A percentile compares a stretch with the other conserved stretches of the same genome.
Conservation (phyloP, 139 green algal species). For the Chlamydomonas asymmetrica region DNA sequence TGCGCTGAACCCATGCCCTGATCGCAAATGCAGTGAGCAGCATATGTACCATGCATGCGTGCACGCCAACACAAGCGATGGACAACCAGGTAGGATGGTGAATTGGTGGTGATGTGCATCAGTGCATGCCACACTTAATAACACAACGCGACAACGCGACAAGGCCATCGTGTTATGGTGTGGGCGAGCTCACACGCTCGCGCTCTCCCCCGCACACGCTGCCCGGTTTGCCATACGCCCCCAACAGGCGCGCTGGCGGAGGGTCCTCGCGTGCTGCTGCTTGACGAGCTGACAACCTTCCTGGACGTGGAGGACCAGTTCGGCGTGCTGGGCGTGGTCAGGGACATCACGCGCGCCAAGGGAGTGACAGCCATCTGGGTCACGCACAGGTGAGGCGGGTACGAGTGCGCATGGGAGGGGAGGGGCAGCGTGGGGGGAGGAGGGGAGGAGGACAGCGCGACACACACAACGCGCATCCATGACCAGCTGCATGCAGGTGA, state of each 20-base stretch:
- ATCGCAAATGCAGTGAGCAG: not conserved
- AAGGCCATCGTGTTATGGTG: no score
- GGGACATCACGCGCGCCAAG: slow-evolving; percentile 27
- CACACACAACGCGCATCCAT: no score
- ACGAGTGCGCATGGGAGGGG: no score
- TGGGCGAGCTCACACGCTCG: not conserved
- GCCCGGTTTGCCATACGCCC: not conserved
- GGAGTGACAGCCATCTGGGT: slow-evolving; percentile 92
- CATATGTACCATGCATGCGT: not conserved
- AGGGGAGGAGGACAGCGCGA: no score
- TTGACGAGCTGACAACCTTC: slow-evolving; percentile 99
- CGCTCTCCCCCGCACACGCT: not conserved
- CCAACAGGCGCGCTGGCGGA: slow-evolving; percentile 69
- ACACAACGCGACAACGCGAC: no score
- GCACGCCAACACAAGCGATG: no score
- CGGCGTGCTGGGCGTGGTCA: slow-evolving; percentile 77
- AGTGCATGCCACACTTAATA: no score
- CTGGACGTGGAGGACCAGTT: slow-evolving; percentile 90
- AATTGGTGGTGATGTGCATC: no score
- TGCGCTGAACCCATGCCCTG: no score
- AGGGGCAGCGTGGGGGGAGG: no score
- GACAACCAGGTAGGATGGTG: no score
- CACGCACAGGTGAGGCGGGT: slow-evolving; percentile 79
- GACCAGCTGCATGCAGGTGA: no score
- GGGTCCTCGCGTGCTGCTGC: slow-evolving; percentile 81